phyloP scores from a whole-genome alignment of 2,329 filamentous ascomycete species.

The Didymella arachidicola region DNA sequence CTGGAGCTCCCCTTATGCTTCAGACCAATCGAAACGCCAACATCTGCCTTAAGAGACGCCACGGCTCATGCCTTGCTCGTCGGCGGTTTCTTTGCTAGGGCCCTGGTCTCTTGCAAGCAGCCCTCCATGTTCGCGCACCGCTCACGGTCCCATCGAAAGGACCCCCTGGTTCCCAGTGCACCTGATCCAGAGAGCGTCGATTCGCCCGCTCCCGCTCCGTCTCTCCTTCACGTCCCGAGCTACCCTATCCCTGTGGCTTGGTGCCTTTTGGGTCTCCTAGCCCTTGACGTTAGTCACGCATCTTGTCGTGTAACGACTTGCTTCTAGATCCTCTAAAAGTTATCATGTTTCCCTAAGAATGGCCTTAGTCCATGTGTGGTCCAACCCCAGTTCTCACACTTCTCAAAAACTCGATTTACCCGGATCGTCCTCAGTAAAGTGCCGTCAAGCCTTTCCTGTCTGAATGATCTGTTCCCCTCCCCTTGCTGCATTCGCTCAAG shows the following conservation, averaged over 20 bases:
- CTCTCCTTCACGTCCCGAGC: slow-evolving; percentile 52
- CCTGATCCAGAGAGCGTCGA: slow-evolving; percentile 47
- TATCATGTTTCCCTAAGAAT: slow-evolving; percentile 50
- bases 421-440: slow-evolving; percentile 51
- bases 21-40: slow-evolving; percentile 49
- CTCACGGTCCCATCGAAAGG: slow-evolving; percentile 47
- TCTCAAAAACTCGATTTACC: slow-evolving; percentile 53
- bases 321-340: slow-evolving; percentile 49
- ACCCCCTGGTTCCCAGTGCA: slow-evolving; percentile 47
- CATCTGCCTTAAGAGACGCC: slow-evolving; percentile 48
- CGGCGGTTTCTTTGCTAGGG: slow-evolving; percentile 51
- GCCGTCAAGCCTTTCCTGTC: slow-evolving; percentile 50
- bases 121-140: slow-evolving; percentile 48
- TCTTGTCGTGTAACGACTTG: slow-evolving; percentile 51
- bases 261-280: slow-evolving; percentile 44
- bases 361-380: slow-evolving; percentile 46
- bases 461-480: slow-evolving; percentile 50
- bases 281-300: slow-evolving; percentile 50
- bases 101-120: slow-evolving; percentile 46
- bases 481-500: slow-evolving; percentile 29
- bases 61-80: slow-evolving; percentile 50
- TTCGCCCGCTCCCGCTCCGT: slow-evolving; percentile 45
- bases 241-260: slow-evolving; percentile 51
- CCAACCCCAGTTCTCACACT: slow-evolving; percentile 47
- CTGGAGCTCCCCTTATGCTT: slow-evolving; percentile 50